These are phyloP conservation scores for Volvox reticuliferus DNA, from an alignment of 139 green algal species.

Conservation along the genomic window DNA sequence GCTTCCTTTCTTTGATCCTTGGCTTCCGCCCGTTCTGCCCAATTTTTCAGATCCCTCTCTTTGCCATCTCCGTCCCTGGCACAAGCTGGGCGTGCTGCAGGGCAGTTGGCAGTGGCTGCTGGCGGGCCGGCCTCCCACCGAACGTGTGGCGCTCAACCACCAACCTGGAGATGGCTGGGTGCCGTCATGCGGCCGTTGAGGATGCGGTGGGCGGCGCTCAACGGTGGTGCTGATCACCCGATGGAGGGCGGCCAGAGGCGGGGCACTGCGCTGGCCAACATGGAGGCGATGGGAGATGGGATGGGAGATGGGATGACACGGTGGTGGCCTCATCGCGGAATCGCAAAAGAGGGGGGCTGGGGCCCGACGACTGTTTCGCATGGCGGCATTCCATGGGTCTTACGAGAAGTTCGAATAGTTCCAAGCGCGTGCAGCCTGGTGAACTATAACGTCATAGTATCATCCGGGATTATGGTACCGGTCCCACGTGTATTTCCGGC, in stretches of 20 bases:
- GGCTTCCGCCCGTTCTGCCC: neutral
- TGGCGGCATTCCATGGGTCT: no score
- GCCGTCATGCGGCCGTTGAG: neutral
- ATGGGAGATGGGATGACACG: neutral
- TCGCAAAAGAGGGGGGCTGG: no score
- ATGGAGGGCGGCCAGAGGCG: slow-evolving; percentile 5
- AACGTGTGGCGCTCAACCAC: neutral
- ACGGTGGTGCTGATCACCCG: neutral
- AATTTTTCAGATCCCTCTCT: neutral
- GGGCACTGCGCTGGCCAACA: neutral
- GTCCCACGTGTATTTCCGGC: no score
- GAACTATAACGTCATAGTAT: no score
- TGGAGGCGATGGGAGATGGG: neutral
- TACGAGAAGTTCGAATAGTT: no score
- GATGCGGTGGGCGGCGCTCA: neutral
- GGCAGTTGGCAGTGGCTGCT: slow-evolving; percentile 16
- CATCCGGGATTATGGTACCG: no score
- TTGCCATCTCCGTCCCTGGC: neutral
- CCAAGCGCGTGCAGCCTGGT: no score
- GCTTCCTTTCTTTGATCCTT: neutral
- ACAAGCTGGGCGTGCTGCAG: neutral
- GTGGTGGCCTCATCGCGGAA: no score
- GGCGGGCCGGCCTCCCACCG: neutral
- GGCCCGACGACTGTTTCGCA: no score
- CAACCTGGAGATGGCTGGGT: neutral